Evolutionary conservation across 805 yeast species (phyloP), one percentile per base, ranked within the genome.

Genomic region (Cyberlindnera maritima): DNA sequence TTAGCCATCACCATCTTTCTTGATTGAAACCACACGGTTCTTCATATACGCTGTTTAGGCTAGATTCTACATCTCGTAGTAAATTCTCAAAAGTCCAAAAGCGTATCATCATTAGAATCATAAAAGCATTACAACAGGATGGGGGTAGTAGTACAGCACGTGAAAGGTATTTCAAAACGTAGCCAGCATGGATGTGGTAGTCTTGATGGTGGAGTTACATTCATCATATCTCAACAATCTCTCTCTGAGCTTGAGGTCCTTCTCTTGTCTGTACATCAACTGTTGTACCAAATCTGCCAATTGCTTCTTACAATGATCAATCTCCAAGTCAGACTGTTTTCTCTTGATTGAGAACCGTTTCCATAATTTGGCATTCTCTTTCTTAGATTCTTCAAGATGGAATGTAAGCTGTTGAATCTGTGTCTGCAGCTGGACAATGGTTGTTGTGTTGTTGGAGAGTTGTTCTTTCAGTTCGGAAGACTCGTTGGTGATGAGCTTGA

Each of bases 201-300:
- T 19, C n/a, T 21, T 20, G 32, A 46, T 31, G 15, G 32, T 19
- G 13, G 34, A 18, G 15, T 32, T 33, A 20, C 34, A 32, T 26
- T 47, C 40, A 15, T 55, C 54, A 25, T 48, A 48, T 17, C 43
- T 51, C 39, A 49, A 34, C 9, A 58, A 28, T 38, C 57, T 44
- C 21, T 49, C 50, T 48, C 59, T 56, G 8, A 59, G 43, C 14
- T 50, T 44, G n/a, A 56, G 23, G 29, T 58, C 58, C 4, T 49
- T 41, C 28, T 52, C 44, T 39, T 57, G 57, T 39, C 51, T 55
- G 14, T 36, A 25, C 26, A 53, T 48, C n/a, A 59, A 34, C 38
- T 55, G 60, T 9, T 42, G 21, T 1, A 53, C 44, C 13, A 49
- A 21, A 2, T 46, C 50, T 2, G 39, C 31, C 15, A 59, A 17